Evolutionary conservation across 176 grass and related monocot genomes (phyloP).

Genomic region (Poa pratensis): DNA sequence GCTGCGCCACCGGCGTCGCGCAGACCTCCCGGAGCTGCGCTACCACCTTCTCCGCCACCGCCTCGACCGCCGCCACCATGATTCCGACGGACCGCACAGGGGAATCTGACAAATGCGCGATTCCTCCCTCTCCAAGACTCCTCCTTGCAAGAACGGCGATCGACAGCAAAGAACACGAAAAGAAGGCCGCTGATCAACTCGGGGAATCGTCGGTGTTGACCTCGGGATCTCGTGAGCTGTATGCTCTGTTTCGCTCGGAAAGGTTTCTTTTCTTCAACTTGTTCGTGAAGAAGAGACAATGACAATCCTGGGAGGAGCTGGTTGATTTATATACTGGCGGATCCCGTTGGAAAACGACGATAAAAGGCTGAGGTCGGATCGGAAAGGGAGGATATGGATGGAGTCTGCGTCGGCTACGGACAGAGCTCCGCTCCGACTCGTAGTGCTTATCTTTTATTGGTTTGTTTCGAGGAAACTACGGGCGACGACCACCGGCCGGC

Average conservation of each 20-base stretch:
- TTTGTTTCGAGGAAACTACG: not conserved
- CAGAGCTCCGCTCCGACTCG: not conserved
- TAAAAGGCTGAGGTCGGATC: not conserved
- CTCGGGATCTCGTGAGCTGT: not conserved
- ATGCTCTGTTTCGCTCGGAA: not conserved
- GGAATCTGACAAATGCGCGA: not conserved
- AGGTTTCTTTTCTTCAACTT: not conserved
- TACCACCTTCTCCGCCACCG: conserved; percentile 40
- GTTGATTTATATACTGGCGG: not conserved
- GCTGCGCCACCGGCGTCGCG: conserved; percentile 50
- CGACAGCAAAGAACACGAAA: not conserved
- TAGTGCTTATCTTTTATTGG: conserved; percentile 10
- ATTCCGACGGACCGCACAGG: not conserved
- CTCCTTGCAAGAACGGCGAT: not conserved
- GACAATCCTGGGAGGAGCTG: not conserved
- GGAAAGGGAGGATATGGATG: not conserved
- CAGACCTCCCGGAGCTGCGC: conserved; percentile 55
- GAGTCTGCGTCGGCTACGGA: not conserved
- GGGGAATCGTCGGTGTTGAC: not conserved
- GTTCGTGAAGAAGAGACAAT: not conserved
- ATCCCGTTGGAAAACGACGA: not conserved
- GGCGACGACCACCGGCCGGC: not conserved
- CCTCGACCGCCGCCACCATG: conserved; percentile 32
- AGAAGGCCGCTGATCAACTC: not conserved
- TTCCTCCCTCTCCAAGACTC: not conserved